A percentile compares a stretch with the other conserved stretches of the same genome.
phyloP scores from a whole-genome alignment of 225 moss, liverwort and hornwort genomes.

The Marchantia paleacea region DNA sequence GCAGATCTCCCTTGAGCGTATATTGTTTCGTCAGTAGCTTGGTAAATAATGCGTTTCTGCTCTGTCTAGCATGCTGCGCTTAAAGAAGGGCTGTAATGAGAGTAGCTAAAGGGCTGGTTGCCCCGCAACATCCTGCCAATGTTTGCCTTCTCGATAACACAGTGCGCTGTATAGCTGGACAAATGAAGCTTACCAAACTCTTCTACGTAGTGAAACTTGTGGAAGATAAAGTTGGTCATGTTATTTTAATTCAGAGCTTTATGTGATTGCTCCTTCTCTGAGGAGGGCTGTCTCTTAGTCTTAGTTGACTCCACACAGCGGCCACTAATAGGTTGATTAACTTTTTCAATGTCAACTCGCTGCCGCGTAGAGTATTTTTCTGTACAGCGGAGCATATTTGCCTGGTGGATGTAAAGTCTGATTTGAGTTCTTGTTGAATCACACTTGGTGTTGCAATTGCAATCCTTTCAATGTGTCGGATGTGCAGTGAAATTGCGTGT shows the following conservation, averaged over 20 bases:
- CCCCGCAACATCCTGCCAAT: conserved; percentile 21
- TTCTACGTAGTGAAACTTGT: conserved; percentile 23
- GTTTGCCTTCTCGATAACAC: conserved; percentile 21
- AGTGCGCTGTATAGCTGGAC: conserved; percentile 31
- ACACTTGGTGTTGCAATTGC: not conserved
- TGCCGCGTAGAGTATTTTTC: conserved; percentile 30
- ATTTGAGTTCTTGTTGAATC: conserved; percentile 13
- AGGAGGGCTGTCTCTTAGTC: conserved; percentile 18
- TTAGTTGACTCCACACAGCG: conserved; percentile 30
- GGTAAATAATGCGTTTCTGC: conserved; percentile 46
- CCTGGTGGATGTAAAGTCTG: conserved; percentile 25
- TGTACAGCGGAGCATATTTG: conserved; percentile 38
- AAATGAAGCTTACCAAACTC: conserved; percentile 25
- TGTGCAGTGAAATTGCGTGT: not conserved
- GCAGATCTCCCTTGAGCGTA: conserved; percentile 47
- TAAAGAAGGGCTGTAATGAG: conserved; percentile 26
- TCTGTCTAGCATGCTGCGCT: conserved; percentile 30
- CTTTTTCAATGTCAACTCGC: conserved; percentile 28
- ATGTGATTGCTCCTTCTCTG: conserved; percentile 23
- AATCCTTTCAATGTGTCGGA: not conserved
- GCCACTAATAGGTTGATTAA: conserved; percentile 17
- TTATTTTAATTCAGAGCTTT: conserved; percentile 33
- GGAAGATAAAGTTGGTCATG: conserved; percentile 32
- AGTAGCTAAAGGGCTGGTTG: conserved; percentile 28
- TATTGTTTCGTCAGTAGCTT: conserved; percentile 42